Base-by-base conservation (phyloP, 345 rosid genomes). In the Barbarea vulgaris region DNA sequence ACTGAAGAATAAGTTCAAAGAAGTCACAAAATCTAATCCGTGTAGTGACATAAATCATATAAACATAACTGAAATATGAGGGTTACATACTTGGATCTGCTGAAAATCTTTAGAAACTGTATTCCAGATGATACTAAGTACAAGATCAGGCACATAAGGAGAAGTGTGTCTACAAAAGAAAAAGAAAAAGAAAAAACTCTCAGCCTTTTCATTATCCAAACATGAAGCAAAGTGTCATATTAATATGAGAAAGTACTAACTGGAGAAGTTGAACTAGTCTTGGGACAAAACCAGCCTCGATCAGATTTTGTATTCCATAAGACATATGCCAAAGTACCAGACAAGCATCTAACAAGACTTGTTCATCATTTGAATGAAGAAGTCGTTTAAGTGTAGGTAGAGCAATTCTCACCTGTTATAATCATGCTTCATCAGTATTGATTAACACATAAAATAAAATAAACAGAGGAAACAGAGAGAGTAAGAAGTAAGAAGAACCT, bases 401-500 rank as follows among this genome's bases (percentile, higher is more conserved):
- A 42, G 48, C 48, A 15, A 9, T 18, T 42, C 15, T 42, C 48
- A 42, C 18, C 42, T 37, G 42, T 37, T 3, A 37, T 3, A 37
- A 12, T 37, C 6, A 37, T 37, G 41, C 2, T 0, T 12, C n/a
- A n/a, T 37, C 15, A 61, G 3, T 47, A 19, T 33, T 42, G 66
- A 9, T n/a, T n/a, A n/a, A 42, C 2, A 2, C 13, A 12, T 30
- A 64, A n/a, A n/a, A n/a, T n/a, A n/a, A n/a, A n/a, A n/a, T 12
- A 44, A 41, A 30, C 7, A 44, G 56, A 56, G 11, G 52, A 47
- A 47, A 18, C 22, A 37, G 9, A 9, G 8, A 25, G 9, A 47
- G 7, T 6, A 11, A 63, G 19, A 14, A 2, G 52, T n/a, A 51
- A 44, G 31, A 34, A 59, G 22, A 74, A 74, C 89, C 82, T 77